A percentile compares a stretch with the other conserved stretches of the same genome.
Evolutionary conservation across 2,329 filamentous ascomycete species (phyloP).

Genomic region (Fusarium sp.): DNA sequence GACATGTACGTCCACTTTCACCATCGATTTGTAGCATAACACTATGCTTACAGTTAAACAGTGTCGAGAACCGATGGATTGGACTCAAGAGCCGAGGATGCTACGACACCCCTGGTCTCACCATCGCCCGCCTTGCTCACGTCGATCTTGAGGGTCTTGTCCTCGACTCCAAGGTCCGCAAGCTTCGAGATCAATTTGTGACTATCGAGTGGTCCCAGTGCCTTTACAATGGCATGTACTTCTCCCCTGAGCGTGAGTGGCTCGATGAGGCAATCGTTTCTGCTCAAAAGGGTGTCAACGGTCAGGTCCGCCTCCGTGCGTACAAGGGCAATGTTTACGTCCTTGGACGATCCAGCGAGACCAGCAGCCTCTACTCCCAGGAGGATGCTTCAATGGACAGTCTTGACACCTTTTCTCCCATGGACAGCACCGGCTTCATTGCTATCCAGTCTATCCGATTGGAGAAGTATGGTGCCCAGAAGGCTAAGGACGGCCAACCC

Average conservation of each 20-base stretch:
- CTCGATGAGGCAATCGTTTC: conserved; percentile 57
- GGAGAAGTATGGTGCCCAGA: conserved; percentile 56
- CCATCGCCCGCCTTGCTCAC: conserved; percentile 44
- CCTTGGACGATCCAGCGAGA: conserved; percentile 56
- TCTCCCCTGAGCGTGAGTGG: conserved; percentile 62
- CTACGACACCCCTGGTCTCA: conserved; percentile 25
- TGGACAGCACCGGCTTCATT: conserved; percentile 76
- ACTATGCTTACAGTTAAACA: neutral
- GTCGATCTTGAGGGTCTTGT: conserved; percentile 64
- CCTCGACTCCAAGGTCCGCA: conserved; percentile 63
- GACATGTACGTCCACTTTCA: conserved; percentile 47
- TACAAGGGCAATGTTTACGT: conserved; percentile 63
- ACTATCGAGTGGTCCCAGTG: conserved; percentile 57
- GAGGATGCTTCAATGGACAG: conserved; percentile 61
- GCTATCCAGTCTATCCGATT: conserved; percentile 50
- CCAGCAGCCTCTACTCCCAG: conserved; percentile 62
- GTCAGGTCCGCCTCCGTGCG: conserved; percentile 49
- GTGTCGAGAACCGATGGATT: conserved; percentile 57
- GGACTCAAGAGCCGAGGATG: conserved; percentile 55
- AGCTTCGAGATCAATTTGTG: conserved; percentile 61
- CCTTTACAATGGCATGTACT: conserved; percentile 63
- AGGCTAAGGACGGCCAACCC: conserved; percentile 49
- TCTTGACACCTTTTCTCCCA: conserved; percentile 70
- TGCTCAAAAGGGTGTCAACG: conserved; percentile 59
- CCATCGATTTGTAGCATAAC: too few relatives aligned